Conservation (phyloP, 1,284 basidiomycete species). For the Marasmius sp. region DNA sequence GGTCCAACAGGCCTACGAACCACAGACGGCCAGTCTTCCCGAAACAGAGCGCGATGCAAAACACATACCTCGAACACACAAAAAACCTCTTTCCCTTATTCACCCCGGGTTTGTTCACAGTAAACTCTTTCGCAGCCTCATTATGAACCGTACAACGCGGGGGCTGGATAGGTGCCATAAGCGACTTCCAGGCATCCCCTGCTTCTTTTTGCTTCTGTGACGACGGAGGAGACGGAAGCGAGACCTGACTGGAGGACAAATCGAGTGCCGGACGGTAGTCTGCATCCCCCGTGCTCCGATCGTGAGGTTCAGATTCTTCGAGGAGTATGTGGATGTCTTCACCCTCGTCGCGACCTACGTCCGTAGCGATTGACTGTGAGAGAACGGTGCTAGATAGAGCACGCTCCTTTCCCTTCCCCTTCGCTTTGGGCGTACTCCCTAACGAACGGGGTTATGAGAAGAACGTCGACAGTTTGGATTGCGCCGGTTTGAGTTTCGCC, state of each 20-base stretch:
- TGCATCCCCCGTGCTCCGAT: conserved; percentile 21
- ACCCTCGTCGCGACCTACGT: conserved; percentile 8
- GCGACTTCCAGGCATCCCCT: conserved; percentile 57
- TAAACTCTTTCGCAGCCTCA: conserved; percentile 78
- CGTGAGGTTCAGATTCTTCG: conserved; percentile 9
- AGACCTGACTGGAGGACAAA: conserved; percentile 35
- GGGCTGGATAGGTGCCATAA: conserved; percentile 74
- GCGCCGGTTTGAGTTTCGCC: conserved; percentile 39
- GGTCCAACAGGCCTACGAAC: conserved; percentile 80
- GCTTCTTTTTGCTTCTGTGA: not conserved
- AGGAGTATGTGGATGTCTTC: conserved; percentile 27
- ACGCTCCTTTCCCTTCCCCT: conserved; percentile 15
- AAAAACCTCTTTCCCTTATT: conserved; percentile 94
- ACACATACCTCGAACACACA: no score
- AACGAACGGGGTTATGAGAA: conserved; percentile 31
- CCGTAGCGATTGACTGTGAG: not conserved
- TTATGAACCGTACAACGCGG: conserved; percentile 79
- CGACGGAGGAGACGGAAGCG: conserved; percentile 13
- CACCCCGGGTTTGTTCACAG: conserved; percentile 88
- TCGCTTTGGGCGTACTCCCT: conserved; percentile 27
- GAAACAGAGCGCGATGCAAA: conserved; percentile 33
- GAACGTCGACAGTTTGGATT: conserved; percentile 61
- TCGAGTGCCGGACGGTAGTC: conserved; percentile 51
- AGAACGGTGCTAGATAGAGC: not conserved
- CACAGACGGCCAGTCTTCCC: conserved; percentile 4